Percentiles rank a stretch among this genome's conserved stretches.
phyloP scores from a whole-genome alignment of 2,329 filamentous ascomycete genomes.

The Ophiobolus disseminans region DNA sequence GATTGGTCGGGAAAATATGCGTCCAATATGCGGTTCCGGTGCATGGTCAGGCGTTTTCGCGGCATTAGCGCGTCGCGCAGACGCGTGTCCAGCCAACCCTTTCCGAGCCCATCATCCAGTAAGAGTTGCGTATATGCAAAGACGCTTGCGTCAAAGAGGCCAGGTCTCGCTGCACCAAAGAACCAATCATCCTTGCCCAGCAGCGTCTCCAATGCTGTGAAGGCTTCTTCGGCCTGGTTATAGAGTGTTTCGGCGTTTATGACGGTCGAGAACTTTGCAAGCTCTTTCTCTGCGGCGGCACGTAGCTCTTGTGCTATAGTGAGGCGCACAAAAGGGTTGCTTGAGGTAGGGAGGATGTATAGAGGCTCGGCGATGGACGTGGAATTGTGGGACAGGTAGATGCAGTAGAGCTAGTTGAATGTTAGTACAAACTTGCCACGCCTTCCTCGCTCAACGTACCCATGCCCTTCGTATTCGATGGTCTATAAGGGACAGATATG shows the following conservation, averaged over 20 bases:
- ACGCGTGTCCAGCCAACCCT: constrained; percentile 67
- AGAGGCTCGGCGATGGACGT: constrained; percentile 69
- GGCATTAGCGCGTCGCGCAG: constrained; percentile 64
- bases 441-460: constrained; percentile 57
- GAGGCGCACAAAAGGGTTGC: constrained; percentile 67
- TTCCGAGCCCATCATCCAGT: constrained; percentile 65
- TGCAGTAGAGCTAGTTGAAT: constrained; percentile 68
- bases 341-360: constrained; percentile 71
- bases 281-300: constrained; percentile 74
- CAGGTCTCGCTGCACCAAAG: constrained; percentile 65
- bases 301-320: constrained; percentile 72
- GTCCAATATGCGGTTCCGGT: constrained; percentile 65
- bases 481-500: constrained; percentile 80
- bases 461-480: constrained; percentile 83
- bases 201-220: constrained; percentile 66
- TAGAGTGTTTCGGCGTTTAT: constrained; percentile 66
- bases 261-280: constrained; percentile 68
- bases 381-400: constrained; percentile 81
- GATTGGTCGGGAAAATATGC: constrained; percentile 54
- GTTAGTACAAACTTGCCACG: constrained; percentile 7
- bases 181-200: constrained; percentile 68
- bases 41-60: constrained; percentile 69
- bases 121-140: constrained; percentile 90
- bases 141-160: constrained; percentile 83
- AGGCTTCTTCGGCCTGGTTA: constrained; percentile 67